phyloP scores from a whole-genome alignment of 768 basidiomycete species.

The Xerocomellus amylosporus region DNA sequence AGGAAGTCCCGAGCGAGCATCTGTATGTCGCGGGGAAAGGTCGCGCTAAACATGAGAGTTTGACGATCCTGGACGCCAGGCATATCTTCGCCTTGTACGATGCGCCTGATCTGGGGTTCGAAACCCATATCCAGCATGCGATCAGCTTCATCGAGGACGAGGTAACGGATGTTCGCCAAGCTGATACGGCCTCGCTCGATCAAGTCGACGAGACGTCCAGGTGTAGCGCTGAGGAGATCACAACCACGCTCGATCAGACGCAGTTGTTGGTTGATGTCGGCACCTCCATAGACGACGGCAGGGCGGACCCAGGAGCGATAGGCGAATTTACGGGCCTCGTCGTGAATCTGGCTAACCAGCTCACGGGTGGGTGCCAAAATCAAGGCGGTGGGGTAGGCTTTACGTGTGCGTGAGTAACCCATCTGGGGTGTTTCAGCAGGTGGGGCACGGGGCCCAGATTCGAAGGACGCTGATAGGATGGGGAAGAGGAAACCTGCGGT shows the following conservation, averaged over 20 bases:
- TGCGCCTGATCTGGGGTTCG: slow-evolving; percentile 97
- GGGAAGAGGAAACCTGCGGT: slow-evolving; percentile 99
- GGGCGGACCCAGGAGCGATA: slow-evolving; percentile 99
- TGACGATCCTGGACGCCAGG: slow-evolving; percentile 88
- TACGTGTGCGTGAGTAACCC: slow-evolving; percentile 68
- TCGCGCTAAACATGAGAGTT: slow-evolving; percentile 99
- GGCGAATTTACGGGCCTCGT: slow-evolving; percentile 97
- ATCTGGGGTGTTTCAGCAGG: slow-evolving; percentile 49
- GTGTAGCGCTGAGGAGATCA: slow-evolving; percentile 94
- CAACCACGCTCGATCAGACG: slow-evolving; percentile 94
- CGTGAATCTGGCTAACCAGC: slow-evolving; percentile 98
- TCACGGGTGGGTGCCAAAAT: slow-evolving; percentile 98
- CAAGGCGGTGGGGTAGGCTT: slow-evolving; percentile 95
- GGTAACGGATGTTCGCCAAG: slow-evolving; percentile 93
- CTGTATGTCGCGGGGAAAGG: slow-evolving; percentile 99
- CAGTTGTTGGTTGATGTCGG: slow-evolving; percentile 94
- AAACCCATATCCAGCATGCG: slow-evolving; percentile 99
- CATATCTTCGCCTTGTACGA: slow-evolving; percentile 99
- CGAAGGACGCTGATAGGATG: slow-evolving; percentile 91
- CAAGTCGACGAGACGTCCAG: slow-evolving; percentile 95
- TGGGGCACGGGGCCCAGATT: slow-evolving; percentile 71
- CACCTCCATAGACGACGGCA: slow-evolving; percentile 98
- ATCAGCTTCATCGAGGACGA: slow-evolving; percentile 98
- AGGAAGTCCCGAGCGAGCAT: slow-evolving; percentile 93
- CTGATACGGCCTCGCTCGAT: slow-evolving; percentile 98